Percentiles rank a stretch among this genome's conserved stretches.
Conservation (phyloP, 306 rosid species). For the Arachis stenosperma region DNA sequence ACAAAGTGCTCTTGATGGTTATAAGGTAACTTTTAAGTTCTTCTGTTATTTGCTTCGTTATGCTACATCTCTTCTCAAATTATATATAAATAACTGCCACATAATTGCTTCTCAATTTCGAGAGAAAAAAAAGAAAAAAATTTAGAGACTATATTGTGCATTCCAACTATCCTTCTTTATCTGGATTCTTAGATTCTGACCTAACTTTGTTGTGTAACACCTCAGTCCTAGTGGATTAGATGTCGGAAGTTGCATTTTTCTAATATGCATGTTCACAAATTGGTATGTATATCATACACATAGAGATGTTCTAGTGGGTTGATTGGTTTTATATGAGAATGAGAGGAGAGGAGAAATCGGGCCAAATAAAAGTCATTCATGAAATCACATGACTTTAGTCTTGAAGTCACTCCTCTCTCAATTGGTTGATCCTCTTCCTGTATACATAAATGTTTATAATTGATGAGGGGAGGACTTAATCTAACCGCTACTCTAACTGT, state of each 20-base stretch:
- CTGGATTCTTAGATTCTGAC: constrained; percentile 13
- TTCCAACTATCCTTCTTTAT: neutral
- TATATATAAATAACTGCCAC: neutral
- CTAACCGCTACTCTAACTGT: no score
- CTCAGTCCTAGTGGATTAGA: constrained; percentile 12
- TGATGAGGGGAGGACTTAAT: no score
- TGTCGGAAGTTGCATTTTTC: neutral
- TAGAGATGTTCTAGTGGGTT: no score
- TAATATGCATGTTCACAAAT: constrained; percentile 5
- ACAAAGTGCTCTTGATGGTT: constrained; percentile 98
- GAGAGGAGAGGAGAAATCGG: no score
- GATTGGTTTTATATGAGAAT: no score
- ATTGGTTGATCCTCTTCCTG: no score
- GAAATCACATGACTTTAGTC: no score
- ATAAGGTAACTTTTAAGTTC: constrained; percentile 66
- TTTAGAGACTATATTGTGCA: neutral
- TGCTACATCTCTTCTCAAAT: neutral
- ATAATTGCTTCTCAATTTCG: neutral
- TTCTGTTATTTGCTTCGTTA: neutral
- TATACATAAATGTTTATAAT: constrained; percentile 1
- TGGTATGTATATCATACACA: neutral
- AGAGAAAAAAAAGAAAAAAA: neutral
- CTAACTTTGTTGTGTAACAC: neutral
- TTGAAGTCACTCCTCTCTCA: no score
- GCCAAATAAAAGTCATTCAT: no score